Evolutionary conservation across 78 protist species (phyloP).

Genomic region (Protostelium mycophagum): DNA sequence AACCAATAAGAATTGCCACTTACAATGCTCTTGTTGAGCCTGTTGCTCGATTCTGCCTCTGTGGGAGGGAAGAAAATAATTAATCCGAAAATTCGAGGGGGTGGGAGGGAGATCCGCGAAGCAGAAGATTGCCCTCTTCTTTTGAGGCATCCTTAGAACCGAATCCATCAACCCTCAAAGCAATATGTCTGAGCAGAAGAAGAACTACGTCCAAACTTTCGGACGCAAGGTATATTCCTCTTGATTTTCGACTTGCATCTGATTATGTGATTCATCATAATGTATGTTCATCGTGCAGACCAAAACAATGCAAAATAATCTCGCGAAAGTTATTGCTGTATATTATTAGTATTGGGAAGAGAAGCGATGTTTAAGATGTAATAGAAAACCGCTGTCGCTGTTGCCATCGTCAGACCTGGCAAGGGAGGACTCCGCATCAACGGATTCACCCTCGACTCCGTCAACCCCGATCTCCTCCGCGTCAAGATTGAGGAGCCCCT

Average conservation of each 20-base stretch:
- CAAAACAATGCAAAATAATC: too few species aligned
- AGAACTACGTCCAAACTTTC: slow-evolving; percentile 59
- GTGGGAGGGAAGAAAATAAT: neutral
- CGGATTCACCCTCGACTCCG: slow-evolving; percentile 92
- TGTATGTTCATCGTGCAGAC: too few species aligned
- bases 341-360: too few species aligned
- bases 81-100: too few species aligned
- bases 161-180: neutral
- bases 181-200: slow-evolving; percentile 6
- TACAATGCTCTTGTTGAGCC: too few species aligned
- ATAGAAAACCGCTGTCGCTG: slow-evolving; percentile 98
- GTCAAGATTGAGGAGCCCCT: slow-evolving; percentile 97
- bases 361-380: too few species aligned
- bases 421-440: slow-evolving; percentile 94
- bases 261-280: too few species aligned
- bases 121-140: neutral
- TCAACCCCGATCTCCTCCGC: slow-evolving; percentile 93
- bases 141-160: neutral
- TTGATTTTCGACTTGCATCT: too few species aligned
- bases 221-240: slow-evolving; percentile 51
- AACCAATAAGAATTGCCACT: too few species aligned
- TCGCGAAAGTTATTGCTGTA: too few species aligned
- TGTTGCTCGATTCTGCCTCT: too few species aligned
- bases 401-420: slow-evolving; percentile 93
- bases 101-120: neutral